Conservation (phyloP, 2,329 filamentous ascomycete species). For the Coccinonectria pachysandricola region DNA sequence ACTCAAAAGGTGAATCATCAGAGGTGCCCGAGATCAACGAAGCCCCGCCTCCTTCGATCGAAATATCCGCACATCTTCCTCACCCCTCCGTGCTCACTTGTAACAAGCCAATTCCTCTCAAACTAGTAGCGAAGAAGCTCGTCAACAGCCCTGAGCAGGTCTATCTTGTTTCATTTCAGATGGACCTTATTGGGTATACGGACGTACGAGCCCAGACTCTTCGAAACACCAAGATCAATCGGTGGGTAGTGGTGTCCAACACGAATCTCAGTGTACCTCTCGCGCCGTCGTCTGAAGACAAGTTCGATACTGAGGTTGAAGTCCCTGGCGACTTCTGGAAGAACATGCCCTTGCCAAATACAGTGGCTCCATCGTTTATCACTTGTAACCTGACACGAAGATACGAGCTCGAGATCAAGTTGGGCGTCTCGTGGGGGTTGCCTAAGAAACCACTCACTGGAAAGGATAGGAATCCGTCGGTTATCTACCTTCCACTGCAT, state of each 20-base stretch:
- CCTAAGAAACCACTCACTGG: conserved; percentile 26
- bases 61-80: conserved; percentile 68
- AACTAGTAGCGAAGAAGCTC: conserved; percentile 69
- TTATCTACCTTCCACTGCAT: conserved; percentile 66
- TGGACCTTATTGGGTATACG: conserved; percentile 73
- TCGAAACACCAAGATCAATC: conserved; percentile 55
- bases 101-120: conserved; percentile 73
- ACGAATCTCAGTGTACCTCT: conserved; percentile 64
- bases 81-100: conserved; percentile 83
- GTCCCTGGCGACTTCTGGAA: conserved; percentile 67
- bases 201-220: conserved; percentile 70
- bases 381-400: conserved; percentile 77
- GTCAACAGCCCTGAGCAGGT: conserved; percentile 58
- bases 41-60: conserved; percentile 53
- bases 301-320: conserved; percentile 56
- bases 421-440: conserved; percentile 67
- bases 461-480: conserved; percentile 42
- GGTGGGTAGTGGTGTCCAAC: conserved; percentile 65
- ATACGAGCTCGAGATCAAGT: conserved; percentile 75
- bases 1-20: conserved; percentile 13
- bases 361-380: conserved; percentile 74
- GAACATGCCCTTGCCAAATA: conserved; percentile 63
- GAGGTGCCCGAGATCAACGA: conserved; percentile 18
- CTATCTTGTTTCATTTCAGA: conserved; percentile 67
- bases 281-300: conserved; percentile 41